Percentiles rank a stretch among this genome's conserved stretches.
Evolutionary conservation across 2,329 filamentous ascomycete species (phyloP).

Genomic region (Botryotinia globosa): DNA sequence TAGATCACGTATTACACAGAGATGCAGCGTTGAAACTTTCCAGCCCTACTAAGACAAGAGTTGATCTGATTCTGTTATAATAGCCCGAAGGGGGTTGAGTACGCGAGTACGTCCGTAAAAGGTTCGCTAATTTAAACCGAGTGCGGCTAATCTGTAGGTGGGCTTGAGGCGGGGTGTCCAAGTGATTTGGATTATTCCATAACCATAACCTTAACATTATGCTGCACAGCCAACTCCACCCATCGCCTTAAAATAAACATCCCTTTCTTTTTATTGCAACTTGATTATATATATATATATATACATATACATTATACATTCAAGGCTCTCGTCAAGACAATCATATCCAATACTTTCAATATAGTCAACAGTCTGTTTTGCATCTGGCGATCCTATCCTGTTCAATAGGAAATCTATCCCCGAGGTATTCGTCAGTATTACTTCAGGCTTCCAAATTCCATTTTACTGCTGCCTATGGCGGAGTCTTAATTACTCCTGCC

Average conservation of each 20-base stretch:
- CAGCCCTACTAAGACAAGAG: neutral
- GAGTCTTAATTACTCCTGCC: slow-evolving; percentile 6
- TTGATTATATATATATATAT: too few species aligned
- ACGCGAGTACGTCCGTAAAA: neutral
- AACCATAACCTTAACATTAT: neutral
- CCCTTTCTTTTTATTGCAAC: neutral
- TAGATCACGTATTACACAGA: neutral
- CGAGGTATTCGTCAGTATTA: slow-evolving; percentile 2
- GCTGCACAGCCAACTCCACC: neutral
- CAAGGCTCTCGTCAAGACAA: neutral
- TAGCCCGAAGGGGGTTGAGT: neutral
- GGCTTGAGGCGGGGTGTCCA: neutral
- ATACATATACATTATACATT: neutral
- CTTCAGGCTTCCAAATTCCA: slow-evolving; percentile 20
- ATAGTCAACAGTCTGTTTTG: neutral
- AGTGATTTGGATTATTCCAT: neutral
- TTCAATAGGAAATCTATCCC: neutral
- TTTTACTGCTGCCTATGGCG: slow-evolving; percentile 20
- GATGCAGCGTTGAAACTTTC: neutral
- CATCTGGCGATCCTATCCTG: neutral
- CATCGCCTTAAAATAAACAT: slow-evolving; percentile 13
- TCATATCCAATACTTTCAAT: neutral
- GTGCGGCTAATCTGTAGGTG: neutral
- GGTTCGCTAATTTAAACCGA: slow-evolving; percentile 8
- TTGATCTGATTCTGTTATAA: neutral